Base-by-base conservation (phyloP, 2,329 filamentous ascomycete species). In the Hypoxylon sp. region DNA sequence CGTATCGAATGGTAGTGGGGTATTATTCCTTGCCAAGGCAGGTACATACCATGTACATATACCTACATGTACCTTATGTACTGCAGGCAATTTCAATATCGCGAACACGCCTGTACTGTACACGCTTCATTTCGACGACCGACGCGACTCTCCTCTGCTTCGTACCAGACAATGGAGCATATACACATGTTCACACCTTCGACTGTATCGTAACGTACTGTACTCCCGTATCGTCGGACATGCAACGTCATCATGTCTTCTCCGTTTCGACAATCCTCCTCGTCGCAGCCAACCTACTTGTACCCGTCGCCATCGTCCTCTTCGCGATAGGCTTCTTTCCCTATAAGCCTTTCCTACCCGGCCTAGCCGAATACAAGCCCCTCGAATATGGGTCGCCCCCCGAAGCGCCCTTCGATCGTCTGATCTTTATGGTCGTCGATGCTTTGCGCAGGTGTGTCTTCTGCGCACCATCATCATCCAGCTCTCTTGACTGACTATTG, bases 371-470 rank as follows among this genome's bases (percentile, higher is more conserved):
- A 62, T 90, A 88, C 74, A 82, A 85, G 61, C 70, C 82, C 46
- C 72, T 83, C 23, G 76, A 80, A 42, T 81, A 83, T 77, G 86
- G 79, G 17, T 69, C 76, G 42, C 81, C 81, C 5, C 87, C 89
- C 2, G 75, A 81, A 45, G 83, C 90, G 27, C 87, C 89, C 0
- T 99, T 99, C 74, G 87, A 98, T 75, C 92, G 89, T 69, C 80
- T 98, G 49, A 81, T 99, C 50, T 97, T 99, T 74, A 98, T 99
- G 94, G 92, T 99, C 5, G 90, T 99, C 23, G 95, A 99, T 83
- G 94, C 95, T 20, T 76, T 99, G 73, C 84, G 93, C 75, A 96
- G 91, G 90, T 92, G 81, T 58, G 72, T 51, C 43, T 43, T 26
- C 40, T 37, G 23, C 17, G 45, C 55, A 58, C 61, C 46, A 38